These are phyloP conservation scores for Nannochloropsis granulata DNA, from an alignment of 108 stramenopile genomes.

Conservation along the genomic window DNA sequence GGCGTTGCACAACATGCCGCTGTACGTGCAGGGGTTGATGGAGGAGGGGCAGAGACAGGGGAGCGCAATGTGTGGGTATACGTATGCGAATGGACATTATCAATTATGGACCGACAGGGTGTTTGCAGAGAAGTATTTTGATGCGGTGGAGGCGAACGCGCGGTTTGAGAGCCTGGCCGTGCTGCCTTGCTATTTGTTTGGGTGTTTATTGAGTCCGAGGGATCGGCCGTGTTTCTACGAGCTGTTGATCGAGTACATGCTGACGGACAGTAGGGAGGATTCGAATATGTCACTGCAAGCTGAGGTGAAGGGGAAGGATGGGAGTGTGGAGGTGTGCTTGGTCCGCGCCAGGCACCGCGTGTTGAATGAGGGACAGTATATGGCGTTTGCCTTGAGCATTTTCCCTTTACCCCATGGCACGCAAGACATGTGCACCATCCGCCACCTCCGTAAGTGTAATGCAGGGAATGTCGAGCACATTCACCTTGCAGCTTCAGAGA, in stretches of 20 bases:
- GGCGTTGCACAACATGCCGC: not conserved
- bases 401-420: not conserved
- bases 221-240: not conserved
- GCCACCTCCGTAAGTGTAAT: not conserved
- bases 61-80: not conserved
- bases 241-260: not conserved
- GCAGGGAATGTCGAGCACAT: not conserved
- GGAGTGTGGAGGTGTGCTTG: not conserved
- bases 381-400: not conserved
- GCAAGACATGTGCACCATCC: not conserved
- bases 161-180: not conserved
- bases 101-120: not conserved
- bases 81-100: not conserved
- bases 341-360: not conserved
- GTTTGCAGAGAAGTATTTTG: not conserved
- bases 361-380: not conserved
- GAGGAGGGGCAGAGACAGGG: not conserved
- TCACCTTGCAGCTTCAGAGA: not conserved
- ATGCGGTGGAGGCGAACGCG: not conserved
- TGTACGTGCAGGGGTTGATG: not conserved
- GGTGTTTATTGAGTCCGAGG: not conserved
- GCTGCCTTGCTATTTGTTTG: not conserved
- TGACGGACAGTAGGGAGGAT: not conserved
- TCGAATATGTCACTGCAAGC: not conserved
- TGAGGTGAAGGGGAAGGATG: not conserved